phyloP scores from a whole-genome alignment of 495 filamentous ascomycete species.

The Penicillium egyptiacum region DNA sequence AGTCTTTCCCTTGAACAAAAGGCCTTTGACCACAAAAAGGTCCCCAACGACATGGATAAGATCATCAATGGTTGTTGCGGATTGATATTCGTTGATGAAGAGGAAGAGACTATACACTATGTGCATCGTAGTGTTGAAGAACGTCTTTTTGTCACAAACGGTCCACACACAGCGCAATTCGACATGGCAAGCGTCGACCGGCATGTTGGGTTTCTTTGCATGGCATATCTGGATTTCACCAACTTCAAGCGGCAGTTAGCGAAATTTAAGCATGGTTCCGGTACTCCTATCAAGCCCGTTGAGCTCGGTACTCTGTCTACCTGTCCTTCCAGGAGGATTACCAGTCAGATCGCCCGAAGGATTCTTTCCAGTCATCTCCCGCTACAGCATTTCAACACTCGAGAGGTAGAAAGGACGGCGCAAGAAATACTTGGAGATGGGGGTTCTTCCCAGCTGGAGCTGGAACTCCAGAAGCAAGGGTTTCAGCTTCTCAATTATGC shows the following conservation, averaged over 20 bases:
- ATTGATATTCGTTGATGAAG: conserved; percentile 37
- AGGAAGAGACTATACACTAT: conserved; percentile 30
- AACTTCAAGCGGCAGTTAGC: conserved; percentile 31
- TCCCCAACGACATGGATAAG: conserved; percentile 28
- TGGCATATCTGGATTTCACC: conserved; percentile 39
- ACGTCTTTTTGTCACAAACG: conserved; percentile 15
- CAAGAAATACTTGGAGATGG: not conserved
- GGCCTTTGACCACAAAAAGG: conserved; percentile 11
- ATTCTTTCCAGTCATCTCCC: not conserved
- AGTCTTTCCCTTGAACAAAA: conserved; percentile 24
- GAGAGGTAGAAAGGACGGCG: not conserved
- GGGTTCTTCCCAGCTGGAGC: not conserved
- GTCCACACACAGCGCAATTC: not conserved
- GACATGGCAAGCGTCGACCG: not conserved
- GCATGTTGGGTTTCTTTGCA: conserved; percentile 30
- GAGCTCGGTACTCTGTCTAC: not conserved
- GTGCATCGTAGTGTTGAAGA: conserved; percentile 37
- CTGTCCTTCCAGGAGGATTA: not conserved
- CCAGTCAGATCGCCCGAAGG: not conserved
- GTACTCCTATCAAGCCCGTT: not conserved
- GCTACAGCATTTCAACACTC: not conserved
- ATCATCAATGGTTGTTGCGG: conserved; percentile 32
- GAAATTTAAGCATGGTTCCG: not conserved
- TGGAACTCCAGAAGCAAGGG: not conserved
- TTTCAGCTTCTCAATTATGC: not conserved